phyloP scores from a whole-genome alignment of 257 asterid genomes.

The Rehmannia glutinosa region DNA sequence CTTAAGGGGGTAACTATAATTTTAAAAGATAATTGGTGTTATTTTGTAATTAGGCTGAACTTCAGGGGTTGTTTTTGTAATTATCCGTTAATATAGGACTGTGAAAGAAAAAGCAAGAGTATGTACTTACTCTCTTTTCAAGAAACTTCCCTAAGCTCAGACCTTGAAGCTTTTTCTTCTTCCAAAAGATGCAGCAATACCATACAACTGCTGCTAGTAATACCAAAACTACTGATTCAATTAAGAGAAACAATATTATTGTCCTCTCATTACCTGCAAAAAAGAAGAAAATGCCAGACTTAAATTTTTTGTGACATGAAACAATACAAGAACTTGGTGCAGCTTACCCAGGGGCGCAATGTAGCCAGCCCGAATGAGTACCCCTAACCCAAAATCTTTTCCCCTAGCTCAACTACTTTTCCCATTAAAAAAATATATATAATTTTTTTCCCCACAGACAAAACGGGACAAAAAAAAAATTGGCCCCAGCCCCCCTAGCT shows the following conservation, averaged over 20 bases:
- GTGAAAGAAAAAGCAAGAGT: not conserved
- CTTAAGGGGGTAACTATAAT: too few relatives aligned
- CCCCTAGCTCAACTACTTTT: too few relatives aligned
- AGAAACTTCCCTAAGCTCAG: slow-evolving; percentile 69
- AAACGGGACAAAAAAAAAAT: too few relatives aligned
- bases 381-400: too few relatives aligned
- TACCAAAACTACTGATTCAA: slow-evolving; percentile 61
- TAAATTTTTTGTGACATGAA: not conserved
- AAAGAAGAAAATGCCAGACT: not conserved
- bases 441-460: too few relatives aligned
- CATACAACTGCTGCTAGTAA: slow-evolving; percentile 50
- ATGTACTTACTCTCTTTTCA: slow-evolving; percentile 72
- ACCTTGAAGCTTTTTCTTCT: slow-evolving; percentile 74
- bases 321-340: not conserved
- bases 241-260: slow-evolving; percentile 49
- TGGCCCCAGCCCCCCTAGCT: too few relatives aligned
- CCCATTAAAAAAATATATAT: too few relatives aligned
- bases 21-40: too few relatives aligned
- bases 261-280: slow-evolving; percentile 64
- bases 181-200: slow-evolving; percentile 73
- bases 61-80: too few relatives aligned
- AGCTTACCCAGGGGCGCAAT: too few relatives aligned
- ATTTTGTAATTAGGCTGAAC: not conserved
- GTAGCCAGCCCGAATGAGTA: too few relatives aligned
- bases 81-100: too few relatives aligned